These are phyloP conservation scores for Cubamyces lactineus DNA, from an alignment of 768 basidiomycete species.

Conservation along the genomic window DNA sequence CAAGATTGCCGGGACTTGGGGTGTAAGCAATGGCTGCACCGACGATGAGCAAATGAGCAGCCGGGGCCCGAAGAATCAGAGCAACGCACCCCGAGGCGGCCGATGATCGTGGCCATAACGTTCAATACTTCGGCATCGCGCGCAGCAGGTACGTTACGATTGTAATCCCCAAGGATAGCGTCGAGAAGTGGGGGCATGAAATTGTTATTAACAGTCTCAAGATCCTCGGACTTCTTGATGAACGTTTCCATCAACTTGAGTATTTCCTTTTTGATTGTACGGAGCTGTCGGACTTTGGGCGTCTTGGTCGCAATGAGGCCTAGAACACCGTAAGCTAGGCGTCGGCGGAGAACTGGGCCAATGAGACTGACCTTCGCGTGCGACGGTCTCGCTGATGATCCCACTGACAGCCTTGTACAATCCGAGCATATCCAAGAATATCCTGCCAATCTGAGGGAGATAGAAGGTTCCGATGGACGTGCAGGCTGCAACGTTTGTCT, in stretches of 20 bases:
- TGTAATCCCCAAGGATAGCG: constrained; percentile 97
- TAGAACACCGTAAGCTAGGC: constrained; percentile 36
- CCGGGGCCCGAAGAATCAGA: background rate
- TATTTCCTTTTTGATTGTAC: constrained; percentile 99
- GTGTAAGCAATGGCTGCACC: constrained; percentile 76
- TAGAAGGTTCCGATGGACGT: constrained; percentile 97
- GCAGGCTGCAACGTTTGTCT: constrained; percentile 98
- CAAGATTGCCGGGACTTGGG: constrained; percentile 92
- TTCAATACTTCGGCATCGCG: constrained; percentile 97
- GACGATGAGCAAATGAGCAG: constrained; percentile 11
- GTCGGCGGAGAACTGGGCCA: background rate
- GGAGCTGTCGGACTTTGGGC: constrained; percentile 89
- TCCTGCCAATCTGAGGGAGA: constrained; percentile 92
- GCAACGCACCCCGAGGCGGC: constrained; percentile 78
- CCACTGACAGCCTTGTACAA: constrained; percentile 96
- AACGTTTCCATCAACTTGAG: constrained; percentile 97
- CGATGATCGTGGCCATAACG: constrained; percentile 94
- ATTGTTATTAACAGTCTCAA: constrained; percentile 88
- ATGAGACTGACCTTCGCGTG: constrained; percentile 67
- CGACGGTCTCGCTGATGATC: constrained; percentile 92
- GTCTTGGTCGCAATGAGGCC: constrained; percentile 94
- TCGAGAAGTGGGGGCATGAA: constrained; percentile 96
- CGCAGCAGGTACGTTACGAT: constrained; percentile 88
- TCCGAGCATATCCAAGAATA: constrained; percentile 98
- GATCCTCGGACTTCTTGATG: constrained; percentile 95